phyloP scores from a whole-genome alignment of 176 grass and related monocot genomes.

The Cenchrus americanus region DNA sequence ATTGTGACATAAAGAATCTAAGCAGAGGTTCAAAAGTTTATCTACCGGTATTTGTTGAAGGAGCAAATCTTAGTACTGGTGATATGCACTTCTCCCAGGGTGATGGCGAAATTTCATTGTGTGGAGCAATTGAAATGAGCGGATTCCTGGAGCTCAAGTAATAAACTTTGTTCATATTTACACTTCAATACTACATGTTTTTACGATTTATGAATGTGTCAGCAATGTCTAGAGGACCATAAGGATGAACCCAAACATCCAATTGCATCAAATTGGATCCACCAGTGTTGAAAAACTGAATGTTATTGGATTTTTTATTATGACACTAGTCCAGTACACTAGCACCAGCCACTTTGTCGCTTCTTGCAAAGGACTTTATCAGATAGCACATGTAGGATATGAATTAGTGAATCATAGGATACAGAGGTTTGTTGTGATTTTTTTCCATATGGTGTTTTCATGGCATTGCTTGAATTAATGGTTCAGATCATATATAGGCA shows the following conservation, averaged over 20 bases:
- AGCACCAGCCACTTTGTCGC: not conserved
- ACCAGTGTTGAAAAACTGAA: not conserved
- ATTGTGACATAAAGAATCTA: constrained; percentile 96
- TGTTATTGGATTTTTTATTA: constrained; percentile 6
- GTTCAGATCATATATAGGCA: not conserved
- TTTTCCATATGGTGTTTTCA: not conserved
- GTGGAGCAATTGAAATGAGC: constrained; percentile 99
- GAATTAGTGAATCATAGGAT: not conserved
- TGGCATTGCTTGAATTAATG: constrained; percentile 2
- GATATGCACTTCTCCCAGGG: constrained; percentile 97
- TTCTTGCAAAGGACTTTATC: constrained; percentile 7
- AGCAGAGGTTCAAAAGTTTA: constrained; percentile 94
- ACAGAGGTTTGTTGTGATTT: not conserved
- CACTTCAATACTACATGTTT: constrained; percentile 33
- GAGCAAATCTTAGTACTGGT: constrained; percentile 84
- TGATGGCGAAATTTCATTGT: constrained; percentile 88
- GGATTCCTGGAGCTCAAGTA: constrained; percentile 98
- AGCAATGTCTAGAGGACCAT: not conserved
- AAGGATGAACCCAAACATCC: not conserved
- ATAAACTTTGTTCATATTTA: constrained; percentile 30
- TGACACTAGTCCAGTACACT: not conserved
- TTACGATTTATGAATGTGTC: not conserved
- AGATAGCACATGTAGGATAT: constrained; percentile 15
- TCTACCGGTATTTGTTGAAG: constrained; percentile 91
- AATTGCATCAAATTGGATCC: constrained; percentile 2